Conservation (phyloP, 371 early-diverging fungal species). For the Mortierella sp. region DNA sequence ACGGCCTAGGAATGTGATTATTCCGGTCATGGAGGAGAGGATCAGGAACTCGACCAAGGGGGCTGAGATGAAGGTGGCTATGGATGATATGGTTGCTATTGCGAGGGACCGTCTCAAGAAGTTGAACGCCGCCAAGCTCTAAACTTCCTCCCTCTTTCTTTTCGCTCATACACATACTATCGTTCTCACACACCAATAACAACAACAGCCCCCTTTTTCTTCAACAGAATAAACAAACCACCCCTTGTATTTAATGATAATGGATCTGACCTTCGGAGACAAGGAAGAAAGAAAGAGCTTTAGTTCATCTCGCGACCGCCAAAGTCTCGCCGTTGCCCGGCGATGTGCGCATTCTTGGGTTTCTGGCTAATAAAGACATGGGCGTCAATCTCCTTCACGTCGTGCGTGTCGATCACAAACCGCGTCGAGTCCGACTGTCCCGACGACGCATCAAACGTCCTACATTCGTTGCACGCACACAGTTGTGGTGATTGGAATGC, state of each 20-base stretch:
- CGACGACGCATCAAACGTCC: conserved; percentile 47
- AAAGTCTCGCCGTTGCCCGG: conserved; percentile 54
- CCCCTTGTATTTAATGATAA: neutral
- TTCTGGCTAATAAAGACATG: conserved; percentile 43
- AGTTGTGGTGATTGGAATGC: neutral
- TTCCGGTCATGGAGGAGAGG: conserved; percentile 80
- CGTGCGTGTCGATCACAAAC: conserved; percentile 54
- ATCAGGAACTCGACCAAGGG: conserved; percentile 66
- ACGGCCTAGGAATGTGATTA: conserved; percentile 76
- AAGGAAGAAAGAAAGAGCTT: neutral
- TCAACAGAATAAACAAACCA: neutral
- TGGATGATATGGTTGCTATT: conserved; percentile 83
- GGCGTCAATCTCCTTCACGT: conserved; percentile 55
- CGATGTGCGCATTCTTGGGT: conserved; percentile 41
- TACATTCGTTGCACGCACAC: neutral
- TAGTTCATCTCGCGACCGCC: conserved; percentile 55
- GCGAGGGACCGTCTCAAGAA: conserved; percentile 84
- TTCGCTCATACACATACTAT: neutral
- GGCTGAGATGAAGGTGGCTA: conserved; percentile 73
- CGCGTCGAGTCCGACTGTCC: conserved; percentile 56
- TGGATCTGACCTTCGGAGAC: neutral
- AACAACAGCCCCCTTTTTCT: neutral
- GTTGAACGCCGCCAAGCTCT: conserved; percentile 48
- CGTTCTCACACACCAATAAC: neutral
- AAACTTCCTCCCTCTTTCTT: neutral